A percentile compares a stretch with the other conserved stretches of the same genome.
phyloP scores from a whole-genome alignment of 345 rosid genomes.

The Euphorbia peplus region DNA sequence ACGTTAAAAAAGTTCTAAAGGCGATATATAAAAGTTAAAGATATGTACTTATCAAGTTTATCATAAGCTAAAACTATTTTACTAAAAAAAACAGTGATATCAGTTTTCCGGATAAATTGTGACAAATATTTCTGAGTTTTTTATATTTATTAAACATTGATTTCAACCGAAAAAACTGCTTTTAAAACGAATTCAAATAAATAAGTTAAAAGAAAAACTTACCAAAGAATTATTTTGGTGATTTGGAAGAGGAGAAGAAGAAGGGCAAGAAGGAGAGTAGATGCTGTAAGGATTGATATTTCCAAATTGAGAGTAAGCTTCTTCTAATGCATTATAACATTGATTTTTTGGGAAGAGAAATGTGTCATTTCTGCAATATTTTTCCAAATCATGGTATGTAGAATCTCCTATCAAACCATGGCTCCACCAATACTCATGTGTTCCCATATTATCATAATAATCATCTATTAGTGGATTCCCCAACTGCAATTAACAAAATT shows the following conservation, averaged over 20 bases:
- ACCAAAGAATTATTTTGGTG: conserved; percentile 30
- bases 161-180: too few relatives aligned
- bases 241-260: conserved; percentile 5
- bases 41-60: too few relatives aligned
- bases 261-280: conserved; percentile 43
- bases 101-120: too few relatives aligned
- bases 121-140: too few relatives aligned
- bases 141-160: too few relatives aligned
- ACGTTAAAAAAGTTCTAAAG: too few relatives aligned
- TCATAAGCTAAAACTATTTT: too few relatives aligned
- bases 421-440: conserved; percentile 62
- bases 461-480: conserved; percentile 66
- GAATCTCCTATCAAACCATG: conserved; percentile 59
- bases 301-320: conserved; percentile 49
- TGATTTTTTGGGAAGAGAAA: conserved; percentile 51
- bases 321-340: conserved; percentile 39
- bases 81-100: too few relatives aligned
- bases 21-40: too few relatives aligned
- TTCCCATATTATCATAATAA: conserved; percentile 43
- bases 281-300: conserved; percentile 60
- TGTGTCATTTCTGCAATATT: conserved; percentile 38
- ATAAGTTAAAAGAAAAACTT: neutral
- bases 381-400: conserved; percentile 36
- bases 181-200: neutral
- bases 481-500: conserved; percentile 34